Evolutionary conservation across 2,329 filamentous ascomycete genomes (phyloP).

Genomic region (Colletotrichum falcatum): DNA sequence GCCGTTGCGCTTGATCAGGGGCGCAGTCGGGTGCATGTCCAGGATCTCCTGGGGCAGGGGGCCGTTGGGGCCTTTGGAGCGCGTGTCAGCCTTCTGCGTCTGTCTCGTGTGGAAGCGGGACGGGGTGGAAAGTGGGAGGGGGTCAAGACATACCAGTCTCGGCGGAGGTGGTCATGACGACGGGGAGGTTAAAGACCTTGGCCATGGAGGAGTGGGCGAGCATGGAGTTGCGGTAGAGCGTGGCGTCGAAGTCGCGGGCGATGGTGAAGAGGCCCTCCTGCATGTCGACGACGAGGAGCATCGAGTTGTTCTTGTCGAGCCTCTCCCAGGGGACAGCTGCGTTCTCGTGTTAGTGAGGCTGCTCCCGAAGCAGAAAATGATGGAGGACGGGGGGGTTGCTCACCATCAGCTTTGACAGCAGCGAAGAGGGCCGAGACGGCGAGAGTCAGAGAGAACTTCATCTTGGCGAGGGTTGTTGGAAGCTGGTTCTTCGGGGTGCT

Average conservation of each 20-base stretch:
- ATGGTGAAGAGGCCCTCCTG: slow-evolving; percentile 52
- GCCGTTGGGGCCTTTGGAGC: slow-evolving; percentile 73
- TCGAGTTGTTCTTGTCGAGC: slow-evolving; percentile 50
- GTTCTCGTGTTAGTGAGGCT: slow-evolving; percentile 7
- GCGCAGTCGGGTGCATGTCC: slow-evolving; percentile 74
- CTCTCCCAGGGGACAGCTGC: slow-evolving; percentile 49
- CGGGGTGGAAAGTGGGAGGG: too few relatives aligned
- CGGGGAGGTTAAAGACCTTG: slow-evolving; percentile 74
- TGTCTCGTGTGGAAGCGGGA: too few relatives aligned
- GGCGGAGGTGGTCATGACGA: slow-evolving; percentile 77
- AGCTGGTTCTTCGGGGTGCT: slow-evolving; percentile 3
- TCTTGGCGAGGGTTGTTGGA: slow-evolving; percentile 7
- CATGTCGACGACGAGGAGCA: slow-evolving; percentile 53
- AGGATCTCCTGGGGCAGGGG: slow-evolving; percentile 76
- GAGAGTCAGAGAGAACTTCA: slow-evolving; percentile 40
- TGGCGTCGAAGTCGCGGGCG: slow-evolving; percentile 75
- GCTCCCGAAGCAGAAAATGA: not conserved
- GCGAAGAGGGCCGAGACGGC: slow-evolving; percentile 39
- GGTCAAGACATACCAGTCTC: slow-evolving; percentile 57
- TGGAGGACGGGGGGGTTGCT: not conserved
- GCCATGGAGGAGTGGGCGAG: slow-evolving; percentile 75
- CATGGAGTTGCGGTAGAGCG: slow-evolving; percentile 74
- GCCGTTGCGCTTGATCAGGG: slow-evolving; percentile 75
- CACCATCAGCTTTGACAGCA: slow-evolving; percentile 26
- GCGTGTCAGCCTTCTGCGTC: slow-evolving; percentile 10